These are phyloP conservation scores for Colletotrichum gigasporum DNA, from an alignment of 2,329 filamentous ascomycete species.

Conservation along the genomic window DNA sequence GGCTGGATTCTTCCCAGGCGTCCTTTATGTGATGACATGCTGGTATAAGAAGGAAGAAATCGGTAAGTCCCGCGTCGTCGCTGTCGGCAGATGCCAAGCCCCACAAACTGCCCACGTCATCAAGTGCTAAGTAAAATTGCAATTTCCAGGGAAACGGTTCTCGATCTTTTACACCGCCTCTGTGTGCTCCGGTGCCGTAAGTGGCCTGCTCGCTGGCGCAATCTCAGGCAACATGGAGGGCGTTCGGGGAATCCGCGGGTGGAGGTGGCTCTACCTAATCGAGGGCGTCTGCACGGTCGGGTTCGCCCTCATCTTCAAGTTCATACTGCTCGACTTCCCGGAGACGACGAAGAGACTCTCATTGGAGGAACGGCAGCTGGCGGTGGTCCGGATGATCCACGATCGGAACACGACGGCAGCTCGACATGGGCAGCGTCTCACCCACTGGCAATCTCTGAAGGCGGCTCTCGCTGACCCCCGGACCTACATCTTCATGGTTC, in stretches of 20 bases:
- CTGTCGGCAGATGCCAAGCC: neutral
- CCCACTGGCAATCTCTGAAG: slow-evolving; percentile 38
- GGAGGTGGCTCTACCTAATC: slow-evolving; percentile 58
- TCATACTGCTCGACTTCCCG: slow-evolving; percentile 60
- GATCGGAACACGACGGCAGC: slow-evolving; percentile 25
- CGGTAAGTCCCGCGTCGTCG: neutral
- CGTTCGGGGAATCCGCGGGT: slow-evolving; percentile 52
- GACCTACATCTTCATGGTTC: slow-evolving; percentile 56
- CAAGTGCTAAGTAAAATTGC: slow-evolving; percentile 8
- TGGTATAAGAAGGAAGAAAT: slow-evolving; percentile 61
- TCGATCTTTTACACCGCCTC: slow-evolving; percentile 62
- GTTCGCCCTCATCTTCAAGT: slow-evolving; percentile 50
- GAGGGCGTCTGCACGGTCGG: slow-evolving; percentile 45
- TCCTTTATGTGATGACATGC: slow-evolving; percentile 57
- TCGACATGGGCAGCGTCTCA: slow-evolving; percentile 32
- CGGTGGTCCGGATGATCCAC: slow-evolving; percentile 46
- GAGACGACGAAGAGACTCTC: slow-evolving; percentile 52
- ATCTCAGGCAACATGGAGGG: slow-evolving; percentile 55
- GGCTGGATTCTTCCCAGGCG: slow-evolving; percentile 55
- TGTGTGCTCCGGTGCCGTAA: slow-evolving; percentile 60
- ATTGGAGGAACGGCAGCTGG: slow-evolving; percentile 49
- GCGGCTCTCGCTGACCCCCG: slow-evolving; percentile 54
- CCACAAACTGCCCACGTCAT: neutral
- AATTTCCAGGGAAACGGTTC: slow-evolving; percentile 58
- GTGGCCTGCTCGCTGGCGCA: slow-evolving; percentile 54